phyloP scores from a whole-genome alignment of 257 asterid species.

The Petrea volubilis region DNA sequence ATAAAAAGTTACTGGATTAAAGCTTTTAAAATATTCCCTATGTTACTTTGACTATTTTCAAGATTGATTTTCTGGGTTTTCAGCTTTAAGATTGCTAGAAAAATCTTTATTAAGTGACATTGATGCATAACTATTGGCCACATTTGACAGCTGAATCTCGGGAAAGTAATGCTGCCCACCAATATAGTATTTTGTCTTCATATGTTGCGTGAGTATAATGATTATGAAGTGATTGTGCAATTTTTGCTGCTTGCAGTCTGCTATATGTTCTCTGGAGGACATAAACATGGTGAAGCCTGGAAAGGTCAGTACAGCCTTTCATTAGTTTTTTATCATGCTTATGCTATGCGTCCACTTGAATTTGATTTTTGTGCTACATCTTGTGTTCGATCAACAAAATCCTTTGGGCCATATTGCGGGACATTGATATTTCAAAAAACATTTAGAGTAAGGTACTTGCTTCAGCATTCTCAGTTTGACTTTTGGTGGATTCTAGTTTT shows the following conservation, averaged over 20 bases:
- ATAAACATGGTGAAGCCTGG: constrained; percentile 59
- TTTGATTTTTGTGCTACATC: neutral
- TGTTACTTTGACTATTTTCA: constrained; percentile 5
- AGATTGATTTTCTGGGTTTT: neutral
- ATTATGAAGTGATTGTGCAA: constrained; percentile 6
- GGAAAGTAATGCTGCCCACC: constrained; percentile 7
- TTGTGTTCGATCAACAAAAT: neutral
- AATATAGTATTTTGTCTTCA: neutral
- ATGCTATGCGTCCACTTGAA: constrained; percentile 9
- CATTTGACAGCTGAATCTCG: neutral
- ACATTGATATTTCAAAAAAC: too few relatives aligned
- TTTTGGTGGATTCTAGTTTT: neutral
- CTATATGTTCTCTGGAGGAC: constrained; percentile 90
- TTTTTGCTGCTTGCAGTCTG: constrained; percentile 69
- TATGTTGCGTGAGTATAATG: constrained; percentile 12
- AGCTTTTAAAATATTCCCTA: neutral
- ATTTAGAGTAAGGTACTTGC: neutral
- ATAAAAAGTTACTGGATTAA: neutral
- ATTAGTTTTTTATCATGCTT: constrained; percentile 10
- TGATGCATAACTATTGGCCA: neutral
- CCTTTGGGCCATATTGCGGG: neutral
- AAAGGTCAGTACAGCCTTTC: constrained; percentile 59
- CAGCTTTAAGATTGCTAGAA: constrained; percentile 9
- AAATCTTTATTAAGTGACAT: neutral
- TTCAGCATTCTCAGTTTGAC: neutral